Conservation (phyloP, 148 eudicot genomes). For the Salicornia ramosissima region DNA sequence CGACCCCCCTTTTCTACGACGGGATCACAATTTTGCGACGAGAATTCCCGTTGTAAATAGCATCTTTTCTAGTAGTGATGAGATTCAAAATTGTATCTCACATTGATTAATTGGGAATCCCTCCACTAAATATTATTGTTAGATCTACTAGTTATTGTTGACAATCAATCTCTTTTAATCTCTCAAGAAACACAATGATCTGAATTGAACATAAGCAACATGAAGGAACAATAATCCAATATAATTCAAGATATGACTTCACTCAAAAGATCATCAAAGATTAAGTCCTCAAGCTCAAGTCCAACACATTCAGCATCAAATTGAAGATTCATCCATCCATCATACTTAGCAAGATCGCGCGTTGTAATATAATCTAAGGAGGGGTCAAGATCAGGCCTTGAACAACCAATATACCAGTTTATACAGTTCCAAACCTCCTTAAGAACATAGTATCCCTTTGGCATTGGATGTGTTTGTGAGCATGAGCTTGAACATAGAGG, state of each 20-base stretch:
- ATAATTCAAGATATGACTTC: constrained; percentile 31
- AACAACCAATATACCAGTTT: constrained; percentile 45
- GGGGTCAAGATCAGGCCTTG: constrained; percentile 30
- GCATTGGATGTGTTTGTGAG: constrained; percentile 54
- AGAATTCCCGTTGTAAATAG: too few relatives aligned
- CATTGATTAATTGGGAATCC: too few relatives aligned
- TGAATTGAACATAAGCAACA: too few relatives aligned
- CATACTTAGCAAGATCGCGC: constrained; percentile 51
- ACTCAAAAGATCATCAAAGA: constrained; percentile 53
- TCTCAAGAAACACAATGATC: too few relatives aligned
- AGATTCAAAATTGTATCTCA: too few relatives aligned
- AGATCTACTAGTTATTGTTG: too few relatives aligned
- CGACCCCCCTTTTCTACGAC: too few relatives aligned
- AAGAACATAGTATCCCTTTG: constrained; percentile 54
- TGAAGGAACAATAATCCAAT: too few relatives aligned
- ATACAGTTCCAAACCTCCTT: constrained; percentile 70
- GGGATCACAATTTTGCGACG: too few relatives aligned
- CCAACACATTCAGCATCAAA: constrained; percentile 73
- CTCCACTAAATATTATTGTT: too few relatives aligned
- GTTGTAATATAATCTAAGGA: constrained; percentile 44
- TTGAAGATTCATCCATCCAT: constrained; percentile 87
- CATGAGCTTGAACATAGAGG: constrained; percentile 32
- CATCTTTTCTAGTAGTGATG: too few relatives aligned
- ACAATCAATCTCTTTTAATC: too few relatives aligned
- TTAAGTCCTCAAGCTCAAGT: constrained; percentile 58